Evolutionary conservation across 2,329 filamentous ascomycete genomes (phyloP).

Genomic region (Colletotrichum gigasporum): DNA sequence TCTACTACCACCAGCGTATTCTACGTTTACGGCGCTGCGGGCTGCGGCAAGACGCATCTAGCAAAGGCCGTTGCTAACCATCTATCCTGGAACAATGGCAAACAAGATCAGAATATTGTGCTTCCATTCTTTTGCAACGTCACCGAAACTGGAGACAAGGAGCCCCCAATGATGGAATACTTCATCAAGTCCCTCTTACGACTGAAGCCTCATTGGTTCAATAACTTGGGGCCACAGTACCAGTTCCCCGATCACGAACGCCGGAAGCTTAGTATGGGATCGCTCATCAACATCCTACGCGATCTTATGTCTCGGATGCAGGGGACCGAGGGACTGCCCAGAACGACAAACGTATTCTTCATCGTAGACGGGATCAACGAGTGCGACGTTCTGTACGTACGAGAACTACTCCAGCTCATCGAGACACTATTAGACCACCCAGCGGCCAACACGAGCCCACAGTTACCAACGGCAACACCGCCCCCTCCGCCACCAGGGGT

Average conservation of each 20-base stretch:
- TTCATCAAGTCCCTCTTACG: slow-evolving; percentile 34
- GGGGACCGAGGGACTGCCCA: background rate
- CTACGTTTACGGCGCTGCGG: slow-evolving; percentile 29
- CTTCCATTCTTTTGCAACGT: slow-evolving; percentile 35
- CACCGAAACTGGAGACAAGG: slow-evolving; percentile 1
- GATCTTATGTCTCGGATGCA: slow-evolving; percentile 16
- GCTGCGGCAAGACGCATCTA: slow-evolving; percentile 36
- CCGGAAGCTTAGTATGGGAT: slow-evolving; percentile 3
- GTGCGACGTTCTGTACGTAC: slow-evolving; percentile 16
- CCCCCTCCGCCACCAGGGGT: background rate
- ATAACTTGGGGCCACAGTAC: slow-evolving; percentile 24
- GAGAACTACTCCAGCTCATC: slow-evolving; percentile 19
- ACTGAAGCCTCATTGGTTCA: slow-evolving; percentile 31
- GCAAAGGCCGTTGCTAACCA: slow-evolving; percentile 34
- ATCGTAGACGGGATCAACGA: slow-evolving; percentile 36
- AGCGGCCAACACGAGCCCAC: background rate
- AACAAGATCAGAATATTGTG: slow-evolving; percentile 22
- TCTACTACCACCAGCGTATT: slow-evolving; percentile 24
- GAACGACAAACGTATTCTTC: slow-evolving; percentile 30
- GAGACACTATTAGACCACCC: background rate
- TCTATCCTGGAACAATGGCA: slow-evolving; percentile 16
- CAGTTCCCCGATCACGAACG: slow-evolving; percentile 1
- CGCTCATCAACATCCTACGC: slow-evolving; percentile 34
- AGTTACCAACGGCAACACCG: background rate
- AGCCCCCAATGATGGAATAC: slow-evolving; percentile 34